Evolutionary conservation across 2,329 filamentous ascomycete species (phyloP).

Genomic region (Albifimbria verrucaria): DNA sequence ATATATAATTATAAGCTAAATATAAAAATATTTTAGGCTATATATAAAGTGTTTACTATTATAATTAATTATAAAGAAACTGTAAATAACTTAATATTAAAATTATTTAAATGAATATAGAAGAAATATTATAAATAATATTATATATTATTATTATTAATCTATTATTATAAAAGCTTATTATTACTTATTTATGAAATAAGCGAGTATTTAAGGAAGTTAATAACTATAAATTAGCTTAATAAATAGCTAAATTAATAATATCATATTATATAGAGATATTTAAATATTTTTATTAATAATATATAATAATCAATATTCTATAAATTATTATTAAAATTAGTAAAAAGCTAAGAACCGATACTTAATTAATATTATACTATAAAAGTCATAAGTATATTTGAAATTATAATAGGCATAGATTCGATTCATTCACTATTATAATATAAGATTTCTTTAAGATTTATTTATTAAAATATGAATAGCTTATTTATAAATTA

Average conservation of each 20-base stretch:
- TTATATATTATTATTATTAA: conserved; percentile 1
- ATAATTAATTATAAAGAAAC: too few species aligned
- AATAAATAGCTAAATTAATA: conserved; percentile 1
- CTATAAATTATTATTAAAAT: conserved; percentile 2
- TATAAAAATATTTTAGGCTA: too few species aligned
- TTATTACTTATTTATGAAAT: not conserved
- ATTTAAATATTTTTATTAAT: conserved; percentile 1
- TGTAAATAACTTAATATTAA: too few species aligned
- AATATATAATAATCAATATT: not conserved
- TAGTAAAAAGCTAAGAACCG: not conserved
- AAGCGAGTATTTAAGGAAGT: not conserved
- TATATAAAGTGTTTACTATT: conserved; percentile 5
- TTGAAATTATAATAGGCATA: too few species aligned
- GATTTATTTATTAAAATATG: too few species aligned
- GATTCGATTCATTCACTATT: too few species aligned
- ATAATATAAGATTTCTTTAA: too few species aligned
- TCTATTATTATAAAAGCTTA: not conserved
- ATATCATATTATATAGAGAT: not conserved
- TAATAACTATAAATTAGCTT: not conserved
- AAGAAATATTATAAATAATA: conserved; percentile 4
- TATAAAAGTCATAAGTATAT: too few species aligned
- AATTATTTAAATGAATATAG: not conserved
- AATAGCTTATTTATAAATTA: conserved; percentile 1
- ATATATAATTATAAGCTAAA: too few species aligned
- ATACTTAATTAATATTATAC: not conserved